phyloP scores from a whole-genome alignment of 805 yeast genomes.

The Tetrapisispora taiwanensis region DNA sequence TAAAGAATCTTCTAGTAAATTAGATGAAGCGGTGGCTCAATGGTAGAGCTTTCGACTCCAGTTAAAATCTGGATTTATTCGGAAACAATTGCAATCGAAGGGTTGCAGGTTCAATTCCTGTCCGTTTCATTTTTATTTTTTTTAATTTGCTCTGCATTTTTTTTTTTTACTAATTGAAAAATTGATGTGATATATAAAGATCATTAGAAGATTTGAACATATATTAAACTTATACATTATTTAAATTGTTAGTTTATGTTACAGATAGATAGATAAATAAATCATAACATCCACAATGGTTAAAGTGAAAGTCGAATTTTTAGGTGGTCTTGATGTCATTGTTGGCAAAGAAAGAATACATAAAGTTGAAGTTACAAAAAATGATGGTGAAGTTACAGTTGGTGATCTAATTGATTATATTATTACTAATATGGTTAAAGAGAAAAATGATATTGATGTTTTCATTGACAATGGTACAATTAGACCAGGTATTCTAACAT shows the following conservation, averaged over 20 bases:
- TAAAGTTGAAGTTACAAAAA: conserved; percentile 38
- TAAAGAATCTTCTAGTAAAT: neutral
- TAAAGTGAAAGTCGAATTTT: conserved; percentile 34
- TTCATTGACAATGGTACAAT: conserved; percentile 74
- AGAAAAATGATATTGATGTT: conserved; percentile 55
- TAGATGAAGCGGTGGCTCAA: conserved; percentile 51
- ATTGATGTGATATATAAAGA: too few relatives aligned
- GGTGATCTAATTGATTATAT: conserved; percentile 49
- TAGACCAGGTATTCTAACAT: conserved; percentile 85
- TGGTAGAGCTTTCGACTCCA: conserved; percentile 59
- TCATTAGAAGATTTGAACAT: too few relatives aligned
- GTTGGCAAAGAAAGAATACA: conserved; percentile 51
- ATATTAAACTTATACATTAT: too few relatives aligned
- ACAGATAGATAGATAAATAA: too few relatives aligned
- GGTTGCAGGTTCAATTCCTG: conserved; percentile 3
- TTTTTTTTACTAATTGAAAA: too few relatives aligned
- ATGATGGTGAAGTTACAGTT: conserved; percentile 25
- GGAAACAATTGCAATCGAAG: conserved; percentile 2
- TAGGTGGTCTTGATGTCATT: conserved; percentile 79
- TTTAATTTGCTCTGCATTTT: too few relatives aligned
- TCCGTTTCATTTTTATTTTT: conserved; percentile 1
- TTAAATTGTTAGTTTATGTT: too few relatives aligned
- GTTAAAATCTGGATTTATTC: conserved; percentile 2
- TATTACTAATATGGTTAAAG: conserved; percentile 43
- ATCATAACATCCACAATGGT: conserved; percentile 17